These are phyloP conservation scores for Leishmania braziliensis DNA, from an alignment of 208 protist species.

Conservation along the genomic window DNA sequence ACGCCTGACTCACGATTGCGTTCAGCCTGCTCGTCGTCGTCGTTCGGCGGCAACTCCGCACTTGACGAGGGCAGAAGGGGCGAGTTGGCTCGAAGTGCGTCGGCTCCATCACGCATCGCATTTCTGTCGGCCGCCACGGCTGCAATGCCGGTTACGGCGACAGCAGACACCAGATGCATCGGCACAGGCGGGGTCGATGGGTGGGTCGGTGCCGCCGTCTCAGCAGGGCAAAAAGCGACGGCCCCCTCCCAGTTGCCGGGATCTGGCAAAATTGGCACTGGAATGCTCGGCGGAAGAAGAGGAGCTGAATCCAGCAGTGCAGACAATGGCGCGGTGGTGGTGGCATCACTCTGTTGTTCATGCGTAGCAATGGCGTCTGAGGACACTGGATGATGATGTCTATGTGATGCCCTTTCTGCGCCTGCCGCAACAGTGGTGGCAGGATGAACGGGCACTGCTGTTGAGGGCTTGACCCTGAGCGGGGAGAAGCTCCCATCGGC, in stretches of 20 bases:
- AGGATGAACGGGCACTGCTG: background rate
- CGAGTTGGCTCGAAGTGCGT: background rate
- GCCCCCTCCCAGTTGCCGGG: slow-evolving; percentile 32
- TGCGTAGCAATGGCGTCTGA: background rate
- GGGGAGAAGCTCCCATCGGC: background rate
- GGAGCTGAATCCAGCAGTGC: background rate
- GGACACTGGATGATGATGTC: background rate
- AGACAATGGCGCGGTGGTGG: background rate
- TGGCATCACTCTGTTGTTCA: background rate
- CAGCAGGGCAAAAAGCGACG: slow-evolving; percentile 11
- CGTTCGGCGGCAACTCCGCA: background rate
- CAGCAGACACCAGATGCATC: background rate
- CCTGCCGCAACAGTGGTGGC: background rate
- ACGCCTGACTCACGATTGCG: background rate
- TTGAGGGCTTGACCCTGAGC: background rate
- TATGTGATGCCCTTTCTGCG: background rate
- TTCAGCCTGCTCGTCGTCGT: background rate
- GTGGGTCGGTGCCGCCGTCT: background rate
- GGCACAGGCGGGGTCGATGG: background rate
- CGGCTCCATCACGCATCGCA: background rate
- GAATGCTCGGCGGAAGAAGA: slow-evolving; percentile 15
- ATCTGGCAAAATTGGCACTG: slow-evolving; percentile 38
- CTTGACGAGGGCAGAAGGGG: background rate
- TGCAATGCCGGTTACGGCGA: background rate
- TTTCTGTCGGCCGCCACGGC: background rate